Conservation (phyloP, 2,329 filamentous ascomycete genomes). For the Aspergillus felis region DNA sequence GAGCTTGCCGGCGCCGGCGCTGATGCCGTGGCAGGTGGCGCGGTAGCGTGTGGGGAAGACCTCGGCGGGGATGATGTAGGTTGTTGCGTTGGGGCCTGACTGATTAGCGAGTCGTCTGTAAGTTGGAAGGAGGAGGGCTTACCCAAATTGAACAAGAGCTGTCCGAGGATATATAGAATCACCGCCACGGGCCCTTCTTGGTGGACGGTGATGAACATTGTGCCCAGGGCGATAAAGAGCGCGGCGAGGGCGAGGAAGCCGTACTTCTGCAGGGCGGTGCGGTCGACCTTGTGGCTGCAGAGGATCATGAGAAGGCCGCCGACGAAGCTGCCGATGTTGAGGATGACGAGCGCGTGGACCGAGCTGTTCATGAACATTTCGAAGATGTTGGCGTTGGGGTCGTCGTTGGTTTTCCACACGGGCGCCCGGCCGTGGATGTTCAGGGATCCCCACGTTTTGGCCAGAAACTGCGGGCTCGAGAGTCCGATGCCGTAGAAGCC, state of each 20-base stretch:
- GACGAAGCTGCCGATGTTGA: conserved; percentile 41
- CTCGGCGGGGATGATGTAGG: conserved; percentile 51
- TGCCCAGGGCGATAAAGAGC: conserved; percentile 42
- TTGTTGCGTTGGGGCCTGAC: conserved; percentile 40
- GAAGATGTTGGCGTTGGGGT: conserved; percentile 41
- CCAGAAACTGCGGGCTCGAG: conserved; percentile 40
- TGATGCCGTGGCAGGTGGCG: conserved; percentile 52
- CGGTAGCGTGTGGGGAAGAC: conserved; percentile 55
- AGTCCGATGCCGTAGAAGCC: conserved; percentile 56
- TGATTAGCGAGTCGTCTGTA: too few species aligned
- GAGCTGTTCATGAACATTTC: conserved; percentile 38
- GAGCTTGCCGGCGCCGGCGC: conserved; percentile 52
- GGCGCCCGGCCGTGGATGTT: conserved; percentile 26
- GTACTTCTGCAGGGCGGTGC: conserved; percentile 42
- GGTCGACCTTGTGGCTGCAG: conserved; percentile 37
- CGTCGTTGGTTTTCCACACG: conserved; percentile 34
- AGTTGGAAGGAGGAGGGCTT: conserved; percentile 9
- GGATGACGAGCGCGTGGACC: conserved; percentile 36
- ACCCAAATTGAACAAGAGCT: conserved; percentile 49
- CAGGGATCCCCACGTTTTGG: conserved; percentile 38
- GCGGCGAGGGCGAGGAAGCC: conserved; percentile 41
- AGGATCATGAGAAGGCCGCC: conserved; percentile 41
- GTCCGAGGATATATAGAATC: conserved; percentile 43
- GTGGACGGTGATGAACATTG: conserved; percentile 39
- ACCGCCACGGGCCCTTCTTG: conserved; percentile 35